Conservation (phyloP, 768 basidiomycete genomes). For the Psilocybe cubensis region DNA sequence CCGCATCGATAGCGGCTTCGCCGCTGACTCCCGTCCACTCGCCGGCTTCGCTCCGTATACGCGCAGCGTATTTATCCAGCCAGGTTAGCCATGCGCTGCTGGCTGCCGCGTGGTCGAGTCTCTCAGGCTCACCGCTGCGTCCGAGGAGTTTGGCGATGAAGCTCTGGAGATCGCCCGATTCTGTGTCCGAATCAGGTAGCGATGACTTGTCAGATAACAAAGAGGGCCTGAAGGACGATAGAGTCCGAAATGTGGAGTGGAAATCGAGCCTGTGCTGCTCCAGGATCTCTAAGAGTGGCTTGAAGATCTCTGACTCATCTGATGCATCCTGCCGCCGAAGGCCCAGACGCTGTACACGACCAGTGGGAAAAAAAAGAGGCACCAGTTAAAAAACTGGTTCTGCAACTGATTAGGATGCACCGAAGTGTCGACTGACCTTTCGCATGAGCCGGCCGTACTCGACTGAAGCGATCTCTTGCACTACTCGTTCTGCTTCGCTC, state of each 20-base stretch:
- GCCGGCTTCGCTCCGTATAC: conserved; percentile 55
- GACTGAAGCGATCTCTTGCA: conserved; percentile 58
- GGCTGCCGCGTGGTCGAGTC: conserved; percentile 47
- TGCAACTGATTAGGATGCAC: neutral
- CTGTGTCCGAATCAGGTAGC: neutral
- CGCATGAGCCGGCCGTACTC: conserved; percentile 76
- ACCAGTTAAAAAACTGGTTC: neutral
- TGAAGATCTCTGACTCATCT: conserved; percentile 66
- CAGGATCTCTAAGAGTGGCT: conserved; percentile 77
- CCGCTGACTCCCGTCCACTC: conserved; percentile 48
- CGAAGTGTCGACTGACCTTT: conserved; percentile 46
- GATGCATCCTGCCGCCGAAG: conserved; percentile 54
- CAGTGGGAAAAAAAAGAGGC: neutral
- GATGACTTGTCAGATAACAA: conserved; percentile 8
- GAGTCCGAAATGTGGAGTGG: conserved; percentile 78
- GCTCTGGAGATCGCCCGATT: conserved; percentile 29
- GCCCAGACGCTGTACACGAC: conserved; percentile 66
- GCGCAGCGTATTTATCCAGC: conserved; percentile 63
- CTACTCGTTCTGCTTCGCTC: conserved; percentile 62
- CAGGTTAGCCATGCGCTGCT: conserved; percentile 60
- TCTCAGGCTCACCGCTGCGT: conserved; percentile 48
- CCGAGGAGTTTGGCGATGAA: conserved; percentile 51
- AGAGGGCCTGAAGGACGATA: conserved; percentile 64
- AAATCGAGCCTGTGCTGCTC: conserved; percentile 82
- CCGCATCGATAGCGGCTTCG: conserved; percentile 35